Base-by-base conservation (phyloP, 31 red algal species). In the Odonthalia washingtoniensis region DNA sequence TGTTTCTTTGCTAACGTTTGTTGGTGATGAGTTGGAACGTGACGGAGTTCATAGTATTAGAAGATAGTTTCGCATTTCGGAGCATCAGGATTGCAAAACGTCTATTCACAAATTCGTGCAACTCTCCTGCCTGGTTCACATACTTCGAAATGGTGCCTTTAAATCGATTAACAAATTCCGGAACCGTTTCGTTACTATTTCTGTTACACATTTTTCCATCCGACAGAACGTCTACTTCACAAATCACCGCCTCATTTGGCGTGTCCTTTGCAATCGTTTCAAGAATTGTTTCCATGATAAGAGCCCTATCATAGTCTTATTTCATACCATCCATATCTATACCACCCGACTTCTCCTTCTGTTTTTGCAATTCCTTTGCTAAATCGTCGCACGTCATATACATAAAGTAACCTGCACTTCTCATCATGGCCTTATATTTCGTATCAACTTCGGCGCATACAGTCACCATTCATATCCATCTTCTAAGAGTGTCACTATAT, bases 221-320 rank as follows among this genome's bases (percentile, higher is more conserved):
- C 9, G 81, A 53, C 31, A 84, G 81, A 72, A 84, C 41, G 61
- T 84, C 81, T 45, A 84, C 62, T 44, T 84, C 81, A 49, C 81
- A 17, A 30, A 72, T 84, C 21, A 84, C 40, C 16, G 6, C 17
- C 39, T 84, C 81, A 9, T 39, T 84, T 27, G 81, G 81, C 41
- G 24, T 70, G 40, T 84, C 62, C 40, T 67, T 84, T 2, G 81
- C 81, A 43, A 84, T 84, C 26, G 36, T 67, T 21, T 84, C 31
- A 28, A 84, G 24, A 43, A 84, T 70, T 35, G 12, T 31, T 44
- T 84, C 62, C 27, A 84, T 46, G 40, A 84, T 40, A 2, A 26
- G 5, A 18, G 40, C 38, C 9, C 60, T 69, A 18, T 69, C 73
- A 4, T 46, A 6, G 65, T 84, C 63, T 12, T 46, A 26, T 27